Evolutionary conservation across 1,284 basidiomycete genomes (phyloP), one percentile per base, ranked within the genome.

Genomic region (Ceratobasidium theobromae): DNA sequence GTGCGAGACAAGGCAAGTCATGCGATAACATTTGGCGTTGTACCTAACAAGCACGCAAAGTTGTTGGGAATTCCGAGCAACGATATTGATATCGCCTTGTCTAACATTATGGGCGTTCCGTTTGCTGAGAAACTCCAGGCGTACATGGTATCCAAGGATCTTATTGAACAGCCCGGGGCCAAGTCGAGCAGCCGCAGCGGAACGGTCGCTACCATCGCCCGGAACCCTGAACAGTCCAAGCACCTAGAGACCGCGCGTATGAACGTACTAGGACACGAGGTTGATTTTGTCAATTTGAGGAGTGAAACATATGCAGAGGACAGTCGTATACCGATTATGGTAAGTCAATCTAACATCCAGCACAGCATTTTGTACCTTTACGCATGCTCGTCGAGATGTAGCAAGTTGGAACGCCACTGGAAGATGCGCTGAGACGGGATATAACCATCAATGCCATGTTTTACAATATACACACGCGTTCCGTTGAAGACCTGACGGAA

Each of bases 191-290:
- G 41, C 33, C 57, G 57, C n/a, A 53, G 67, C 25, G 23, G 64
- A 8, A 55, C 68, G 3, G 51, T 71, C 27, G 80, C 89, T 23
- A 93, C 88, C 73, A 95, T 99, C 67, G 93, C 91, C 60, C 89
- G 89, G 69, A 98, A 99, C 73, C 96, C 97, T 0, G 93, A 96
- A 52, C 97, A 99, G 78, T 96, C 93, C 65, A 99, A 99, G 76
- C 97, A 98, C 77, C 82, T 99, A 35, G 96, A 99, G 77, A 98
- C 97, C 0, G 96, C 95, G 0, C 90, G 89, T n/a, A 90, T 94
- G 32, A 86, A 84, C 32, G 80, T 99, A 27, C 81, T 94, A 53
- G 95, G 86, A 1, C 79, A 93, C 51, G 92, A 95, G 67, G 81
- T 99, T 58, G 97, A 99, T 76, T 89, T 98, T 72, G 97, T 99